These are phyloP conservation scores for Theobroma grandiflorum DNA, from an alignment of 441 rosid genomes.

Conservation along the genomic window DNA sequence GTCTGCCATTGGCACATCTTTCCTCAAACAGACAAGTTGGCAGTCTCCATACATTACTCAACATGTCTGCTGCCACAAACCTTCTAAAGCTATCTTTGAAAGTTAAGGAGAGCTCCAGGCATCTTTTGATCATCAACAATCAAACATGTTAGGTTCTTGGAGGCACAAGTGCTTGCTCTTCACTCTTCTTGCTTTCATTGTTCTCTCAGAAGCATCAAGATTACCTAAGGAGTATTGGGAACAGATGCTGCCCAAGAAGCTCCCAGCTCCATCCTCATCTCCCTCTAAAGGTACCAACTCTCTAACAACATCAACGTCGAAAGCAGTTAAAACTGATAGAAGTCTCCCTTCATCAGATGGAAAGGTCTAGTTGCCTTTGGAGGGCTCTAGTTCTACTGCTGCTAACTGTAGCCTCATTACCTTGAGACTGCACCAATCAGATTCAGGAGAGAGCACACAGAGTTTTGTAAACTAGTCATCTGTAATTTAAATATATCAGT, in stretches of 20 bases:
- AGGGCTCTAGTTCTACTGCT: background rate
- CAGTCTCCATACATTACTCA: constrained; percentile 64
- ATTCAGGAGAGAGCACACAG: constrained; percentile 24
- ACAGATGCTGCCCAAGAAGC: constrained; percentile 92
- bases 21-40: constrained; percentile 75
- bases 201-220: constrained; percentile 68
- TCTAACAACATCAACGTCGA: constrained; percentile 49
- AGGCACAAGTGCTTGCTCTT: constrained; percentile 55
- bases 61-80: constrained; percentile 62
- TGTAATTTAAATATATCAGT: background rate
- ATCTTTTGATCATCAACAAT: constrained; percentile 18
- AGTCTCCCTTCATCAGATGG: constrained; percentile 58
- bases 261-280: constrained; percentile 76
- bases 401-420: constrained; percentile 30
- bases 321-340: constrained; percentile 39
- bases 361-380: constrained; percentile 50
- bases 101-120: constrained; percentile 24
- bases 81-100: constrained; percentile 46
- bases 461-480: constrained; percentile 38
- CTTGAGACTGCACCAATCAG: constrained; percentile 18
- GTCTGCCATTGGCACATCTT: constrained; percentile 86
- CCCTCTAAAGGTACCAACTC: constrained; percentile 94
- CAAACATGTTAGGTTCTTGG: constrained; percentile 50
- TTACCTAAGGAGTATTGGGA: constrained; percentile 68
- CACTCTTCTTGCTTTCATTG: constrained; percentile 45